A percentile compares a stretch with the other conserved stretches of the same genome.
Conservation (phyloP, 345 rosid genomes). For the Atalantia buxifolia region DNA sequence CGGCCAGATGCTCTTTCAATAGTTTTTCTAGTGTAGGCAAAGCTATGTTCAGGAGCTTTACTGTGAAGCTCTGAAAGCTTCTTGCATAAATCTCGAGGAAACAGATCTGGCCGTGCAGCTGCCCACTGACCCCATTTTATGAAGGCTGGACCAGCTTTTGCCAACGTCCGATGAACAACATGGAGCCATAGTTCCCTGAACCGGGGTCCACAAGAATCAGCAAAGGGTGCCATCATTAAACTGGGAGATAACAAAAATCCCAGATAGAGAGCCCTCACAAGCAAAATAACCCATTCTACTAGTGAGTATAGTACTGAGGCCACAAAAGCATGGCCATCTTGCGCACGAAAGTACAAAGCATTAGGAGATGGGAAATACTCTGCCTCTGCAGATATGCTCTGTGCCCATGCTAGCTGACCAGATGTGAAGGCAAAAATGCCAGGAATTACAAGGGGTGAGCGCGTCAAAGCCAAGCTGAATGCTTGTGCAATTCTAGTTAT, state of each 20-base stretch:
- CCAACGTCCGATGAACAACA: slow-evolving; percentile 74
- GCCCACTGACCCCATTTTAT: slow-evolving; percentile 99
- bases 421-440: slow-evolving; percentile 55
- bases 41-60: slow-evolving; percentile 89
- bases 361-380: slow-evolving; percentile 43
- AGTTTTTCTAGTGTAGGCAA: slow-evolving; percentile 71
- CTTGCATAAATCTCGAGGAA: slow-evolving; percentile 81
- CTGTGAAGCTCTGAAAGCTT: slow-evolving; percentile 89
- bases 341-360: slow-evolving; percentile 52
- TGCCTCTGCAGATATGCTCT: slow-evolving; percentile 36
- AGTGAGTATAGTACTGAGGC: slow-evolving; percentile 42
- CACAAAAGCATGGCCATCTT: slow-evolving; percentile 54
- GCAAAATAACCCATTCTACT: slow-evolving; percentile 50
- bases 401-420: slow-evolving; percentile 64
- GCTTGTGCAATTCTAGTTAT: slow-evolving; percentile 68
- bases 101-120: slow-evolving; percentile 93
- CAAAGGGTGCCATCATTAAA: slow-evolving; percentile 74
- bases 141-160: slow-evolving; percentile 92
- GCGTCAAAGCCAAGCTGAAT: slow-evolving; percentile 63
- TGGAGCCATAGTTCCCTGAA: slow-evolving; percentile 66
- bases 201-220: slow-evolving; percentile 45
- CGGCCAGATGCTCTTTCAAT: slow-evolving; percentile 93
- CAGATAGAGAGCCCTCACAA: slow-evolving; percentile 72
- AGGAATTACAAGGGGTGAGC: slow-evolving; percentile 57
- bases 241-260: slow-evolving; percentile 71